These are phyloP conservation scores for Calonectria pseudoreteaudii DNA, from an alignment of 2,329 filamentous ascomycete species.

Conservation along the genomic window DNA sequence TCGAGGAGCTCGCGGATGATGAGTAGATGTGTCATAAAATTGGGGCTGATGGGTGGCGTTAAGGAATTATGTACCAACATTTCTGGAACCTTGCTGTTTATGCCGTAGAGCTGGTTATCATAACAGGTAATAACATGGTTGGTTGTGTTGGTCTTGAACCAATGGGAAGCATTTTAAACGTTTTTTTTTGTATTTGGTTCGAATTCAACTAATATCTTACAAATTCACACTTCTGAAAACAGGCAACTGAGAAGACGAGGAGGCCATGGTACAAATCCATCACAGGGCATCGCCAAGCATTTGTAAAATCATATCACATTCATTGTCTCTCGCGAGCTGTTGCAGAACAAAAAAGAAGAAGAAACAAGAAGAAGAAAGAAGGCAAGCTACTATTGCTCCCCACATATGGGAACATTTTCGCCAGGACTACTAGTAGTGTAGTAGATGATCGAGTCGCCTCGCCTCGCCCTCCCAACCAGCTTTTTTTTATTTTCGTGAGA, in stretches of 20 bases:
- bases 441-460: slow-evolving; percentile 44
- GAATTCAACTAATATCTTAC: neutral
- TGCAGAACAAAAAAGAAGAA: neutral
- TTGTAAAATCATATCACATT: slow-evolving; percentile 9
- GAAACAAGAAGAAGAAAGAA: slow-evolving; percentile 26
- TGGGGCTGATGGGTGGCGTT: slow-evolving; percentile 39
- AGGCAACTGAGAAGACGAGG: neutral
- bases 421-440: slow-evolving; percentile 22
- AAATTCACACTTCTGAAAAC: neutral
- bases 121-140: slow-evolving; percentile 11
- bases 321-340: slow-evolving; percentile 29
- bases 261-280: neutral
- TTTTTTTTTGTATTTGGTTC: neutral
- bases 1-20: slow-evolving; percentile 65
- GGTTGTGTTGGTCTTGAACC: slow-evolving; percentile 10
- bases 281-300: neutral
- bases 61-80: slow-evolving; percentile 40
- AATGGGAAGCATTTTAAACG: neutral
- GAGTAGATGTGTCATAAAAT: slow-evolving; percentile 49
- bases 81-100: slow-evolving; percentile 25
- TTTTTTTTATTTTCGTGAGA: slow-evolving; percentile 20
- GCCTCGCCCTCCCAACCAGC: slow-evolving; percentile 27
- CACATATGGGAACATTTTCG: slow-evolving; percentile 27
- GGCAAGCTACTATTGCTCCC: slow-evolving; percentile 35
- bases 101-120: slow-evolving; percentile 25